phyloP scores from a whole-genome alignment of 1,284 basidiomycete genomes.

The Puccinia novopanici region DNA sequence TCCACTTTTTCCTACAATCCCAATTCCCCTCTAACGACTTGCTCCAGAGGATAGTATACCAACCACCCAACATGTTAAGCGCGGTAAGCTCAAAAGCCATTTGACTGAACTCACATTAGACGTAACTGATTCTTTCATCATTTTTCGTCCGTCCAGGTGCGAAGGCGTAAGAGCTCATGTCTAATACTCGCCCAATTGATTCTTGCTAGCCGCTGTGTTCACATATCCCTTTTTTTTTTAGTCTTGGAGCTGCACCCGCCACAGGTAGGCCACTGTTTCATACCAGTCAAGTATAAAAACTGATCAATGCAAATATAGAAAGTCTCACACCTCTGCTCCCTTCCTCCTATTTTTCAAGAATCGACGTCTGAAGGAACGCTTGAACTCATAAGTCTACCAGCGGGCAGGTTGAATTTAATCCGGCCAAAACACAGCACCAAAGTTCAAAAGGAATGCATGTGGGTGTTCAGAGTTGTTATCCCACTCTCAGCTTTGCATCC shows the following conservation, averaged over 20 bases:
- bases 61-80: not conserved
- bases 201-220: not conserved
- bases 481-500: not conserved
- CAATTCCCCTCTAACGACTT: too few species aligned
- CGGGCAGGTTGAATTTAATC: conserved; percentile 87
- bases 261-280: not conserved
- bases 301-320: not conserved
- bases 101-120: not conserved
- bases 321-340: not conserved
- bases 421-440: conserved; percentile 80
- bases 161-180: not conserved
- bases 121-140: not conserved
- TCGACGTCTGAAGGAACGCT: not conserved
- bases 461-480: conserved; percentile 59
- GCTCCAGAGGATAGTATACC: too few species aligned
- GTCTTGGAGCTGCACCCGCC: conserved; percentile 3
- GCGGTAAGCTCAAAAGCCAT: not conserved
- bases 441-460: conserved; percentile 96
- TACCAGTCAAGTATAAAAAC: not conserved
- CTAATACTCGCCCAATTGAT: not conserved
- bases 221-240: not conserved
- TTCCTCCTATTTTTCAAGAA: not conserved
- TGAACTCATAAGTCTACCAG: conserved; percentile 90
- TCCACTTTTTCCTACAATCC: too few species aligned
- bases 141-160: not conserved